These are phyloP conservation scores for Pelargonium myrrhifolium DNA, from an alignment of 441 rosid genomes.

Conservation along the genomic window DNA sequence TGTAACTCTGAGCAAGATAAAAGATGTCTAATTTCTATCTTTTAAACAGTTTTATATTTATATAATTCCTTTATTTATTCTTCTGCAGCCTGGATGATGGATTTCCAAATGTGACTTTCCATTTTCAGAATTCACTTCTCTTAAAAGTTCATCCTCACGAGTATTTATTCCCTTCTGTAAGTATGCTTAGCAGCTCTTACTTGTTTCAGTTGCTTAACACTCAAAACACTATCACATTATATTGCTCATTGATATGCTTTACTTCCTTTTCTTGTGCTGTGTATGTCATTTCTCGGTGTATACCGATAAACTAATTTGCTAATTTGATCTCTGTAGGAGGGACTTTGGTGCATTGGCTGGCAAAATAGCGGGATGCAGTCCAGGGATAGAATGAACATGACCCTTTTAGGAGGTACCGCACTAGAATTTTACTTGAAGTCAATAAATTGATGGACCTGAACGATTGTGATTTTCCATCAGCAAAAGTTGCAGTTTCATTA, in stretches of 20 bases:
- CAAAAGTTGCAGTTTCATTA: background rate
- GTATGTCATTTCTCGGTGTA: background rate
- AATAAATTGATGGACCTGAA: background rate
- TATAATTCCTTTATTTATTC: constrained; percentile 18
- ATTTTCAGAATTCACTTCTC: constrained; percentile 68
- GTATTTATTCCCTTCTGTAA: constrained; percentile 78
- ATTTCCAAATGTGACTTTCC: constrained; percentile 86
- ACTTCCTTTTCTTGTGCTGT: background rate
- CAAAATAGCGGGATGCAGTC: constrained; percentile 89
- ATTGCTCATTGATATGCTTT: background rate
- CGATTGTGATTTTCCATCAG: background rate
- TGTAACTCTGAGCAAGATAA: background rate
- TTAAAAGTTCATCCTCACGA: constrained; percentile 89
- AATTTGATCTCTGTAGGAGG: constrained; percentile 43
- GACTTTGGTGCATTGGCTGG: constrained; percentile 97
- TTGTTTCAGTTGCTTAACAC: background rate
- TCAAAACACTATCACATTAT: background rate
- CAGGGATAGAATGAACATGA: constrained; percentile 73
- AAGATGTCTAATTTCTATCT: background rate
- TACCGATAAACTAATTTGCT: background rate
- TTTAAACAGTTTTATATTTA: background rate
- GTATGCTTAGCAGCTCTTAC: constrained; percentile 30
- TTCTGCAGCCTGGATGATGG: constrained; percentile 76
- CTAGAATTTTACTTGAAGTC: background rate
- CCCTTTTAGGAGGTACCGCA: constrained; percentile 80